Base-by-base conservation (phyloP, 2,329 filamentous ascomycete species). In the Fusarium verticillioides region DNA sequence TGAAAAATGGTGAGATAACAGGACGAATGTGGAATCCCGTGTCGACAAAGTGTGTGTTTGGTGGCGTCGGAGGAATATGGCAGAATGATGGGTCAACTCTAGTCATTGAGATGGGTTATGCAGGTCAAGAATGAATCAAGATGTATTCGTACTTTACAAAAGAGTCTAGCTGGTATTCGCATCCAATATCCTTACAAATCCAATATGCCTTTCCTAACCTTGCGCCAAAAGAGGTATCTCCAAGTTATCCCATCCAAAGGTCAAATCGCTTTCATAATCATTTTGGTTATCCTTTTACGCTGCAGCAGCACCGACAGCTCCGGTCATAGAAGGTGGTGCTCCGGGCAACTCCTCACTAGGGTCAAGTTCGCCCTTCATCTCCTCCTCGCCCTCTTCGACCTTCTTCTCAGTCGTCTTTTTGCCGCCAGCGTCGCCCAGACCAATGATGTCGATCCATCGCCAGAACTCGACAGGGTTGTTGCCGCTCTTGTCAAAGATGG, bases 371-470 rank as follows among this genome's bases (percentile, higher is more conserved):
- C 76, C 78, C 72, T 81, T 78, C 79, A 83, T 82, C 39, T 77
- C 71, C 39, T 77, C 67, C n/a, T 84, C 81, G 12, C 77, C 77
- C 15, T 82, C 78, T 26, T 82, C 82, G 16, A 83, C 78, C 70
- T 82, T 78, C 60, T 81, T 66, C 16, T 74, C 63, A 4, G 75
- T 68, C 0, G 79, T 77, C 74, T 82, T 81, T 13, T 74, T 70
- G 7, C 81, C 79, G 11, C 69, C 77, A 5, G 75, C 66, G 4
- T 81, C 79, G 0, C 82, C 88, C 69, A 89, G 81, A 12, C 87
- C 87, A 6, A 88, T 82, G 26, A 86, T 81, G 56, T 89, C 85
- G 67, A 90, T 85, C 84, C 85, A 88, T 46, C 80, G 78, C 88
- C 88, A 90, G 60, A 83, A 80, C 7, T 84, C 83, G 12, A 90